phyloP scores from a whole-genome alignment of 2,329 filamentous ascomycete genomes.

The Venturia nashicola region DNA sequence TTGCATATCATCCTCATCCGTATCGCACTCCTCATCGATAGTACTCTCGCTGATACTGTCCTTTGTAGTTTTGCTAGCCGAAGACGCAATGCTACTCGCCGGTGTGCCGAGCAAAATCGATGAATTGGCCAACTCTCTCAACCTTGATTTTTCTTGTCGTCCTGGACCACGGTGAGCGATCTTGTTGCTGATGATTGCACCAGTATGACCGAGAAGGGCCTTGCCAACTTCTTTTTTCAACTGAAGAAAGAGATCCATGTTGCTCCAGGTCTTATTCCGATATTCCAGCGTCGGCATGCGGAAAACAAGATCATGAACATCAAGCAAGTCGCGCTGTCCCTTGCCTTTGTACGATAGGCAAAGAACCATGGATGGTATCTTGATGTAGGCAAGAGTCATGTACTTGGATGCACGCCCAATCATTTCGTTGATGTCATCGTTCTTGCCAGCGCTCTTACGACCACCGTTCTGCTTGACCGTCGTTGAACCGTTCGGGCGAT shows the following conservation, averaged over 20 bases:
- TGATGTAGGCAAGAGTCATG: constrained; percentile 94
- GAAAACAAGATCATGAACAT: constrained; percentile 97
- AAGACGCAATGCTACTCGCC: not conserved
- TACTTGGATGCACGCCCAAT: constrained; percentile 89
- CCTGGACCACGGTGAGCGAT: constrained; percentile 78
- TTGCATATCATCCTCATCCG: not conserved
- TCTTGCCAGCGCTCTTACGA: constrained; percentile 49
- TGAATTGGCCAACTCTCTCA: constrained; percentile 74
- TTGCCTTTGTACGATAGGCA: constrained; percentile 96
- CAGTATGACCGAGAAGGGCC: constrained; percentile 87
- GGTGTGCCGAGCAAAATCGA: constrained; percentile 44
- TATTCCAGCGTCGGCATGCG: constrained; percentile 88
- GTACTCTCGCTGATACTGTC: not conserved
- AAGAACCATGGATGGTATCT: constrained; percentile 86
- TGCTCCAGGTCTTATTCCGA: constrained; percentile 98
- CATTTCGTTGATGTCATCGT: constrained; percentile 93
- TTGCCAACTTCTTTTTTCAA: constrained; percentile 92
- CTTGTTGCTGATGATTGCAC: constrained; percentile 95
- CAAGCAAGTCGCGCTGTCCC: constrained; percentile 76
- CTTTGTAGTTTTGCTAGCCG: not conserved
- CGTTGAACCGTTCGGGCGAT: constrained; percentile 30
- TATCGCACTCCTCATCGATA: not conserved
- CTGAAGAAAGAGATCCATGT: constrained; percentile 81
- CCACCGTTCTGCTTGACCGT: constrained; percentile 29
- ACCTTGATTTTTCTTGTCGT: constrained; percentile 63